These are phyloP conservation scores for Skeletonema potamos DNA, from an alignment of 108 stramenopile species.

Conservation along the genomic window DNA sequence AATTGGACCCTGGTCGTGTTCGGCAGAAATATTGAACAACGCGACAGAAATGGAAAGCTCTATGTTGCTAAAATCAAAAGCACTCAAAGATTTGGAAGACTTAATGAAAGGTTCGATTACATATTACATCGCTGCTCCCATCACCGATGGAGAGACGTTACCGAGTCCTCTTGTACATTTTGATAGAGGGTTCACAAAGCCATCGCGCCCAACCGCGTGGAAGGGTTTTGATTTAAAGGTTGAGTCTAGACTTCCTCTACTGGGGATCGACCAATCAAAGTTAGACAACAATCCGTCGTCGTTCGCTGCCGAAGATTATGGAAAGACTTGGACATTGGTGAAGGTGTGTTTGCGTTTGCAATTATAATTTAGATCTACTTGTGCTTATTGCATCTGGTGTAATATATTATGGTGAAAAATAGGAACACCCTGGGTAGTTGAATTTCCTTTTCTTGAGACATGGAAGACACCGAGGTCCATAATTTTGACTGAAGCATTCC, in stretches of 20 bases:
- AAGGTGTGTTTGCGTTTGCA: not conserved
- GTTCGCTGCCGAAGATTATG: conserved; percentile 1
- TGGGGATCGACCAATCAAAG: conserved; percentile 39
- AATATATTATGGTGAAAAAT: too few relatives aligned
- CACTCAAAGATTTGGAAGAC: conserved; percentile 52
- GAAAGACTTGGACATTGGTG: conserved; percentile 16
- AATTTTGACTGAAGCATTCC: too few relatives aligned
- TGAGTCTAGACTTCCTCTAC: conserved; percentile 69
- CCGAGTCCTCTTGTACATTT: conserved; percentile 59
- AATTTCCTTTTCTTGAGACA: too few relatives aligned
- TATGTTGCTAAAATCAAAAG: conserved; percentile 50
- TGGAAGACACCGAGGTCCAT: too few relatives aligned
- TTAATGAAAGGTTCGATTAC: conserved; percentile 70
- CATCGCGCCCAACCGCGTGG: conserved; percentile 75
- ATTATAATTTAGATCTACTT: too few relatives aligned
- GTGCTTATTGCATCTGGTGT: too few relatives aligned
- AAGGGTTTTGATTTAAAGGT: conserved; percentile 76
- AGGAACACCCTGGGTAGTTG: too few relatives aligned
- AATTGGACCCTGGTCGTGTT: conserved; percentile 80
- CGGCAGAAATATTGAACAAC: conserved; percentile 30
- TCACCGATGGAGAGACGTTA: conserved; percentile 1
- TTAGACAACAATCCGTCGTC: not conserved
- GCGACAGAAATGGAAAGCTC: conserved; percentile 11
- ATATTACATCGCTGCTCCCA: conserved; percentile 61
- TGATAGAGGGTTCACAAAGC: conserved; percentile 48